Evolutionary conservation across 2,329 filamentous ascomycete genomes (phyloP).

Genomic region (Hymenoscyphus infarciens): DNA sequence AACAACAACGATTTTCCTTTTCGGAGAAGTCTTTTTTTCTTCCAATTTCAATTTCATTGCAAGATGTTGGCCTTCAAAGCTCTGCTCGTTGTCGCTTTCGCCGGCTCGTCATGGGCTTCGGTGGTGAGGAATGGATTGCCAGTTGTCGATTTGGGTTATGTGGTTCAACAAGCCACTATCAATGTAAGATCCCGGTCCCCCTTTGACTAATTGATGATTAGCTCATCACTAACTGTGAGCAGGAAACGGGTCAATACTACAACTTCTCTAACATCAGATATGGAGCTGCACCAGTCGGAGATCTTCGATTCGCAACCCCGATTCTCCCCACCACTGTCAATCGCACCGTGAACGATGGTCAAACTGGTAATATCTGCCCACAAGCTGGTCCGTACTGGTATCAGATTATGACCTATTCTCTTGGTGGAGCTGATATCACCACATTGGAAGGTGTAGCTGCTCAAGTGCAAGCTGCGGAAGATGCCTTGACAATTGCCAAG

Average conservation of each 20-base stretch:
- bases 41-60: not conserved
- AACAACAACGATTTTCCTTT: not conserved
- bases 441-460: constrained; percentile 12
- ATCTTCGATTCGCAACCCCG: constrained; percentile 42
- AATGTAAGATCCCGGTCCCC: constrained; percentile 24
- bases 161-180: constrained; percentile 31
- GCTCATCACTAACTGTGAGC: not conserved
- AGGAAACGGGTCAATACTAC: constrained; percentile 34
- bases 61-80: constrained; percentile 3
- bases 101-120: not conserved
- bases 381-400: constrained; percentile 33
- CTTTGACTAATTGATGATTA: not conserved
- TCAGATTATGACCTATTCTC: constrained; percentile 24
- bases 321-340: constrained; percentile 28
- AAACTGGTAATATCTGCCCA: constrained; percentile 35
- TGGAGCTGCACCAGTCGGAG: constrained; percentile 40
- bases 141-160: constrained; percentile 33
- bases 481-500: constrained; percentile 11
- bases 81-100: not conserved
- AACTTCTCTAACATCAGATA: constrained; percentile 42
- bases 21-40: not conserved
- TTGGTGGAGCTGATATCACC: constrained; percentile 15
- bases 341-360: constrained; percentile 33
- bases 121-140: constrained; percentile 17
- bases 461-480: constrained; percentile 3